Evolutionary conservation across 768 basidiomycete species (phyloP), one percentile per base, ranked within the genome.

Genomic region (Pleurotus giganteus): DNA sequence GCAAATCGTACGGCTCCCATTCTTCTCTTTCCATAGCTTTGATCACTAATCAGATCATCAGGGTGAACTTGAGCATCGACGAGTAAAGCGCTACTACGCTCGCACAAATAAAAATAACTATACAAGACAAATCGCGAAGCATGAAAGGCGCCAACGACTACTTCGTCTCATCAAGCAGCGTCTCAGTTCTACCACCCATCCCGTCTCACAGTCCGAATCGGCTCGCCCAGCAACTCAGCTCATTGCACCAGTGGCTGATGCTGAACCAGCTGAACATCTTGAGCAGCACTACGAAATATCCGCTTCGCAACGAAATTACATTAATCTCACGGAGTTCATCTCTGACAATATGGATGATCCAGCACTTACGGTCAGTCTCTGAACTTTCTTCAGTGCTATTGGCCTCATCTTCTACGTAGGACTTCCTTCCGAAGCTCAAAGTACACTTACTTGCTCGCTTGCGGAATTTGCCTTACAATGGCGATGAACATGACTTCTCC

Each of bases 41-140:
- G 15, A 43, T 9, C 15, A 5, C 28, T 36, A 17, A 45, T 41
- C 34, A 26, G 23, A 5, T 9, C 44, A 13, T 36, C 44, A 76
- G 74, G 71, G 71, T 1, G 75, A 80, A 49, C 63, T 69, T 0
- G 69, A 74, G 41, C 78, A 79, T 54, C 58, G 63, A 0, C 54
- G 56, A 0, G 65, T 72, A 21, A 78, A 79, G 60, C 46, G 56
- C 0, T 69, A 68, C 17, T 78, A 74, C 42, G 41, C 57, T 0
- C 47, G 60, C 0, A 71, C 68, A 1, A 74, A 71, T 63, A 74
- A 74, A 56, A 68, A 60, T 24, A 49, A 62, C n/a, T 54, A 58
- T 19, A 60, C 42, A 0, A 26, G 32, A 1, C 66, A 69, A 27
- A 70, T 75, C 27, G 66, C 66, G 0, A 58, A 42, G 6, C 50